Conservation (phyloP, 176 grass and related monocot species). For the Rhipidocladum racemiflorum region DNA sequence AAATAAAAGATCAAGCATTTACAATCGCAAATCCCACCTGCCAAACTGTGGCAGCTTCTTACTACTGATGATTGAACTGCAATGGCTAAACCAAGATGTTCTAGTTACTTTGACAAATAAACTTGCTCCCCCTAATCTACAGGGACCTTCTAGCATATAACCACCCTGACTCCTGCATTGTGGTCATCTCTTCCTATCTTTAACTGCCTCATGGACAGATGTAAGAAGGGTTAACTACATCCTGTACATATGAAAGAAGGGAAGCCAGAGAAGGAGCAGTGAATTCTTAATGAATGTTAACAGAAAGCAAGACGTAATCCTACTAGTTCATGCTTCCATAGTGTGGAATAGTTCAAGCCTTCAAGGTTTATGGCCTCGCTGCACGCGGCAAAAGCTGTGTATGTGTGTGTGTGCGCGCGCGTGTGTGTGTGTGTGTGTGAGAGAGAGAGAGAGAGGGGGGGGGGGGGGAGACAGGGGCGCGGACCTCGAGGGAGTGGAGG, state of each 20-base stretch:
- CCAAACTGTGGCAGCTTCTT: not conserved
- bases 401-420: too few species aligned
- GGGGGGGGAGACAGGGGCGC: too few species aligned
- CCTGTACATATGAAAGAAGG: not conserved
- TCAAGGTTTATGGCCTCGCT: not conserved
- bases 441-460: not conserved
- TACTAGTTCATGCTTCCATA: not conserved
- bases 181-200: not conserved
- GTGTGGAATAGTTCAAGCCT: not conserved
- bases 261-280: not conserved
- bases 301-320: not conserved
- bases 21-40: not conserved
- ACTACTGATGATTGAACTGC: not conserved
- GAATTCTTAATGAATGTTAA: not conserved
- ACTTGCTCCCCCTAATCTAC: not conserved
- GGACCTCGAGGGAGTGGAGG: slow-evolving; percentile 73
- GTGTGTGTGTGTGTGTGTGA: too few species aligned
- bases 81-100: not conserved
- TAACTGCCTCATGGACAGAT: not conserved
- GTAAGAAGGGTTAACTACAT: not conserved
- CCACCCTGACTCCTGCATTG: not conserved
- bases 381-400: too few species aligned
- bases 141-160: not conserved
- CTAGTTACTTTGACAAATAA: not conserved
- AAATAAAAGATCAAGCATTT: not conserved